These are phyloP conservation scores for Cystobasidium sp. DNA, from an alignment of 1,284 basidiomycete genomes.

Conservation along the genomic window DNA sequence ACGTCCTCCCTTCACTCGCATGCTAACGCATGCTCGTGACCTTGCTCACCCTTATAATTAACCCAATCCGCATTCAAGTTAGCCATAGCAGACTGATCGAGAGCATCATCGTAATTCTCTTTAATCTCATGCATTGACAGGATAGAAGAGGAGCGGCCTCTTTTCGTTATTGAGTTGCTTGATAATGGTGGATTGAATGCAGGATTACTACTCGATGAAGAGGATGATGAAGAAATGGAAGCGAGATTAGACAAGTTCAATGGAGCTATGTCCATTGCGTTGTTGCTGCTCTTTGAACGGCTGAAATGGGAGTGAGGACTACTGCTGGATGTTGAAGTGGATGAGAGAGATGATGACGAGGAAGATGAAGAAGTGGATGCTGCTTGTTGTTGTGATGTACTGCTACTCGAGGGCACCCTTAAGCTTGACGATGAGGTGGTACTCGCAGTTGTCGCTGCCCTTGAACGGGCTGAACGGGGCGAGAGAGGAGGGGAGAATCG, in stretches of 20 bases:
- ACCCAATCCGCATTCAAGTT: conserved; percentile 99
- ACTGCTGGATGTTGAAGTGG: neutral
- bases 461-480: conserved; percentile 18
- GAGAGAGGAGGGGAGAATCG: conserved; percentile 21
- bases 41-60: conserved; percentile 90
- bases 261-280: conserved; percentile 1
- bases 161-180: neutral
- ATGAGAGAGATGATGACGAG: neutral
- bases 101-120: conserved; percentile 58
- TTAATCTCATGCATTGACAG: conserved; percentile 59
- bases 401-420: too few species aligned
- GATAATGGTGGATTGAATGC: neutral
- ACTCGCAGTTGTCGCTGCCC: neutral
- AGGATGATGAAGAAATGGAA: neutral
- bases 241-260: conserved; percentile 13
- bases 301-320: conserved; percentile 22
- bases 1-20: too few species aligned
- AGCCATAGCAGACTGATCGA: conserved; percentile 58
- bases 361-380: neutral
- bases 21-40: neutral
- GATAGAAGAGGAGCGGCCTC: conserved; percentile 51
- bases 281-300: conserved; percentile 17
- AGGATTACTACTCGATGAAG: neutral
- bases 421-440: neutral
- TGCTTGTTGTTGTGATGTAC: neutral